Conservation (phyloP, 768 basidiomycete species). For the Naganishia randhawae region DNA sequence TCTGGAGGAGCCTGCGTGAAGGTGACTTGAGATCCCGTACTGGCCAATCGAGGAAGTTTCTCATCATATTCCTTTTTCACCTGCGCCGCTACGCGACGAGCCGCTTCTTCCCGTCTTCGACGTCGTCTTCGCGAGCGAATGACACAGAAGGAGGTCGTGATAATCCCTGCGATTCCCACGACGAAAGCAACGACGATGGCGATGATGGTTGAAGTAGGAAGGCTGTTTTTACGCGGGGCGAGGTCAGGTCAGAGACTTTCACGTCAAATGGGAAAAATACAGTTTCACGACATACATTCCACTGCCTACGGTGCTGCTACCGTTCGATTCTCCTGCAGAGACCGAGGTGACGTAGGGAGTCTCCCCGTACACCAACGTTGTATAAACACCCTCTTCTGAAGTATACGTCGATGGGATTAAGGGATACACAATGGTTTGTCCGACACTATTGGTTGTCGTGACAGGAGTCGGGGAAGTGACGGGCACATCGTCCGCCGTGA, state of each 20-base stretch:
- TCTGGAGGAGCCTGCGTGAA: not conserved
- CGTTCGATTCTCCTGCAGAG: slow-evolving; percentile 13
- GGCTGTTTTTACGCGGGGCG: not conserved
- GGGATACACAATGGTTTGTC: slow-evolving; percentile 6
- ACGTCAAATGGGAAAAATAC: not conserved
- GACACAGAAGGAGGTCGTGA: slow-evolving; percentile 11
- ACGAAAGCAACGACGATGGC: slow-evolving; percentile 17
- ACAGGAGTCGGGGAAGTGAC: not conserved
- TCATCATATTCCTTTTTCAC: slow-evolving; percentile 22
- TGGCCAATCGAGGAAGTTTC: slow-evolving; percentile 11
- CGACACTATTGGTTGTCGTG: not conserved
- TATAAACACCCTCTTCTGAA: slow-evolving; percentile 12
- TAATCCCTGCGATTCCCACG: slow-evolving; percentile 1
- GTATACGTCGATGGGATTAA: slow-evolving; percentile 8
- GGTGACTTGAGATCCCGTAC: not conserved
- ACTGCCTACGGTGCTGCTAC: slow-evolving; percentile 1
- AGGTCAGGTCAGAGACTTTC: not conserved
- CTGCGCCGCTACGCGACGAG: slow-evolving; percentile 9
- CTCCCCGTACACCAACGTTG: not conserved
- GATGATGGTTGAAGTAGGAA: slow-evolving; percentile 16
- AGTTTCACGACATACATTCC: not conserved
- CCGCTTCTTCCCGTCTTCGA: slow-evolving; percentile 1
- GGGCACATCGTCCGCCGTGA: slow-evolving; percentile 17
- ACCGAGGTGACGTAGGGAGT: not conserved
- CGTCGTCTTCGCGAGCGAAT: not conserved